Percentiles rank a stretch among this genome's conserved stretches.
Evolutionary conservation across 129 eudicot species (phyloP).

Genomic region (Lactuca saligna): DNA sequence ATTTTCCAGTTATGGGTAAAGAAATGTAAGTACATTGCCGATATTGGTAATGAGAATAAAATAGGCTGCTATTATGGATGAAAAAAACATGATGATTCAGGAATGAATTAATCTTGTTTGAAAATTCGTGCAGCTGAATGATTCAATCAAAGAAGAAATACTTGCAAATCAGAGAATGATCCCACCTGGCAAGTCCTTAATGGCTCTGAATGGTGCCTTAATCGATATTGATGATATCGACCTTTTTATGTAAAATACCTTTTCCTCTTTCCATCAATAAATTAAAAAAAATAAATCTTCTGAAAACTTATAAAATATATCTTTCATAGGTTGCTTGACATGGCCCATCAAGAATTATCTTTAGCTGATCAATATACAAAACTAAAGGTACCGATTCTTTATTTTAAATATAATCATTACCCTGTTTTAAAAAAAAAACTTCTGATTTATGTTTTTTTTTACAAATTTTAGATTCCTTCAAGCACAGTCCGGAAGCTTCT

Average conservation of each 20-base stretch:
- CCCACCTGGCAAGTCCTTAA: slow-evolving; percentile 96
- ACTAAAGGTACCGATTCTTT: slow-evolving; percentile 53
- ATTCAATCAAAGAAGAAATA: slow-evolving; percentile 95
- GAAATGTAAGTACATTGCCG: too few species aligned
- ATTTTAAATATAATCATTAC: neutral
- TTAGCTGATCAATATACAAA: slow-evolving; percentile 87
- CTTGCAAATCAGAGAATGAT: slow-evolving; percentile 94
- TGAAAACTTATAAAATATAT: slow-evolving; percentile 18
- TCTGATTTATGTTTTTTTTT: slow-evolving; percentile 22
- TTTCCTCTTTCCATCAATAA: slow-evolving; percentile 15
- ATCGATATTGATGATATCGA: slow-evolving; percentile 89
- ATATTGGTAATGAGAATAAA: too few species aligned
- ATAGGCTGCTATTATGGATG: too few species aligned
- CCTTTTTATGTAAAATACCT: slow-evolving; percentile 71
- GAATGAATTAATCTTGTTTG: slow-evolving; percentile 13
- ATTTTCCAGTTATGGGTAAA: too few species aligned
- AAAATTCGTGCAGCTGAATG: slow-evolving; percentile 64
- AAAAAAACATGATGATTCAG: too few species aligned
- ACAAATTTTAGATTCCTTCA: slow-evolving; percentile 64
- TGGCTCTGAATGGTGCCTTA: slow-evolving; percentile 99
- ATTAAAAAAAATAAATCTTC: slow-evolving; percentile 2
- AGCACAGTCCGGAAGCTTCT: slow-evolving; percentile 63
- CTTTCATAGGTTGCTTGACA: slow-evolving; percentile 65
- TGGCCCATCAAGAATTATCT: slow-evolving; percentile 89
- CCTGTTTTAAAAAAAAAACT: neutral